Evolutionary conservation across 1,284 basidiomycete species (phyloP).

Genomic region (Flammula alnicola): DNA sequence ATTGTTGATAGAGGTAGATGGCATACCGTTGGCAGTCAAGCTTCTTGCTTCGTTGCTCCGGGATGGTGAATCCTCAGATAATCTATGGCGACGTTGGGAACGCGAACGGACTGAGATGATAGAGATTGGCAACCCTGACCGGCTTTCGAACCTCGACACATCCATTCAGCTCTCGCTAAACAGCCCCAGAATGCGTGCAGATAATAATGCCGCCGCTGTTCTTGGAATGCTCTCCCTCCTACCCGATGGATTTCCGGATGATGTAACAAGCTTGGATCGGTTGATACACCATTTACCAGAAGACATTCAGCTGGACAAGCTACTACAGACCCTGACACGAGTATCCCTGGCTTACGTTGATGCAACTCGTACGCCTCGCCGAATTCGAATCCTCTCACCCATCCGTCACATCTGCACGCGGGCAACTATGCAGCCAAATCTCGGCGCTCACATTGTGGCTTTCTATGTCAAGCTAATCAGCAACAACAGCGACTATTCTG

Average conservation of each 20-base stretch:
- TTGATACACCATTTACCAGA: background rate
- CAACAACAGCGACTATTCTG: background rate
- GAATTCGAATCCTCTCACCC: conserved; percentile 3
- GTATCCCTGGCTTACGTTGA: background rate
- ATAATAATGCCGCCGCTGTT: background rate
- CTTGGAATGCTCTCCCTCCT: background rate
- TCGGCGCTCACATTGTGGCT: background rate
- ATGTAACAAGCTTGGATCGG: background rate
- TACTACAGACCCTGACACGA: background rate
- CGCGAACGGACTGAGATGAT: background rate
- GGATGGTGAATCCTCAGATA: background rate
- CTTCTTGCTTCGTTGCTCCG: background rate
- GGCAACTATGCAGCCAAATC: background rate
- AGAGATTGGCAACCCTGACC: background rate
- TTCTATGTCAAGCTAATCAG: background rate
- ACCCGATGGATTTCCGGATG: conserved; percentile 1
- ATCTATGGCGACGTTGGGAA: conserved; percentile 3
- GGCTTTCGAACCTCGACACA: conserved; percentile 1
- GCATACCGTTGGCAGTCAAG: background rate
- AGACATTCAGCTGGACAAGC: background rate
- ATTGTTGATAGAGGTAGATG: background rate
- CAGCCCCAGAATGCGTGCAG: conserved; percentile 1
- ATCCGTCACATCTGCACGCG: background rate
- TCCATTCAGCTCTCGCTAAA: conserved; percentile 1
- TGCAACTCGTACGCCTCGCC: background rate